Conservation (phyloP, 2,329 filamentous ascomycete genomes). For the Byssoonygena ceratinophila region DNA sequence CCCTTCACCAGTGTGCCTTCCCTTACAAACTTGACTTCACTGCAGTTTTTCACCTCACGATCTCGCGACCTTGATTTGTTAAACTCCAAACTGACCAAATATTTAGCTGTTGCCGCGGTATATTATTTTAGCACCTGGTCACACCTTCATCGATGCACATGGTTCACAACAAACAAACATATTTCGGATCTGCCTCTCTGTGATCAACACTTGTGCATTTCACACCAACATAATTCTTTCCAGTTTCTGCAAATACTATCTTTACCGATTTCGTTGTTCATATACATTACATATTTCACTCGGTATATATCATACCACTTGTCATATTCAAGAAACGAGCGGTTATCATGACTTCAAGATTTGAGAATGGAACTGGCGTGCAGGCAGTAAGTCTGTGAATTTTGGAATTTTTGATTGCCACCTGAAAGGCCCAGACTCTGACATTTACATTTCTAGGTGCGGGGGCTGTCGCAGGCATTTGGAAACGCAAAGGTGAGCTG, state of each 20-base stretch:
- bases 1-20: too few relatives aligned
- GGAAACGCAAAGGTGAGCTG: constrained; percentile 34
- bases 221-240: constrained; percentile 10
- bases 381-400: constrained; percentile 32
- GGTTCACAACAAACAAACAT: constrained; percentile 26
- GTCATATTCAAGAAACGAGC: not conserved
- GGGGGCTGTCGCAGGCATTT: constrained; percentile 31
- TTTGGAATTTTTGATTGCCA: not conserved
- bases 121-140: constrained; percentile 2
- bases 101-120: constrained; percentile 8
- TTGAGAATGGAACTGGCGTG: constrained; percentile 28
- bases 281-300: constrained; percentile 13
- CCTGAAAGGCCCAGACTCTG: constrained; percentile 12
- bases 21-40: too few relatives aligned
- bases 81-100: not conserved
- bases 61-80: constrained; percentile 2
- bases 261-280: not conserved
- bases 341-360: constrained; percentile 28
- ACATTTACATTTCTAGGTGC: not conserved
- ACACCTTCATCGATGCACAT: constrained; percentile 20
- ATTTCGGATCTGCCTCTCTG: not conserved
- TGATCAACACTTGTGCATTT: constrained; percentile 6
- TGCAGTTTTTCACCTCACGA: too few relatives aligned
- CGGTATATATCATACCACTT: constrained; percentile 6
- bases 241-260: constrained; percentile 10